Evolutionary conservation across 2,329 filamentous ascomycete species (phyloP).

Genomic region (Calonectria naviculata): DNA sequence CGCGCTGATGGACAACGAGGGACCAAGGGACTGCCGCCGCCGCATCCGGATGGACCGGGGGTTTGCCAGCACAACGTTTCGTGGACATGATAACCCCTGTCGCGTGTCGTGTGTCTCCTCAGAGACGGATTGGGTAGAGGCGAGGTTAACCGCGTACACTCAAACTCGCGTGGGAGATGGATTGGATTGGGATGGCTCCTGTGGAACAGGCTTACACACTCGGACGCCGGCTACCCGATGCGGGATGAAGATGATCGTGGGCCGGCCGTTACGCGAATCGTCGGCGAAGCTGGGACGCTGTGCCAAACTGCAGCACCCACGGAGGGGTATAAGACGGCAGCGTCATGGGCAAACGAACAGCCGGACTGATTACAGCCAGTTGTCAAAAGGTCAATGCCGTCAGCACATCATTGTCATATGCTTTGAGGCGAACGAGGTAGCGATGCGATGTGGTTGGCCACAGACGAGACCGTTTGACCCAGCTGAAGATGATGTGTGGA

Average conservation of each 20-base stretch:
- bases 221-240: not conserved
- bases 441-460: not conserved
- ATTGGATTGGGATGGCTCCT: slow-evolving; percentile 2
- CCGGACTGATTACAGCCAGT: not conserved
- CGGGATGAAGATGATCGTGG: not conserved
- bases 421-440: not conserved
- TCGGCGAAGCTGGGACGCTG: not conserved
- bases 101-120: slow-evolving; percentile 17
- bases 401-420: slow-evolving; percentile 14
- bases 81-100: slow-evolving; percentile 7
- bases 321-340: not conserved
- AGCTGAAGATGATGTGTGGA: not conserved
- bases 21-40: slow-evolving; percentile 22
- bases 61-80: slow-evolving; percentile 17
- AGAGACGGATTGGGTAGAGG: slow-evolving; percentile 8
- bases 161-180: slow-evolving; percentile 10
- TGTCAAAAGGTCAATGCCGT: slow-evolving; percentile 8
- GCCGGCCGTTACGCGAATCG: slow-evolving; percentile 18
- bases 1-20: slow-evolving; percentile 16
- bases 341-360: slow-evolving; percentile 2
- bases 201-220: not conserved
- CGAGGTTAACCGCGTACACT: slow-evolving; percentile 10
- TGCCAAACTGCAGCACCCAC: not conserved
- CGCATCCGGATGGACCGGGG: slow-evolving; percentile 34
- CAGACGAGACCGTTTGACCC: not conserved